Conservation (phyloP, 768 basidiomycete genomes). For the Leccinum rimulosum region DNA sequence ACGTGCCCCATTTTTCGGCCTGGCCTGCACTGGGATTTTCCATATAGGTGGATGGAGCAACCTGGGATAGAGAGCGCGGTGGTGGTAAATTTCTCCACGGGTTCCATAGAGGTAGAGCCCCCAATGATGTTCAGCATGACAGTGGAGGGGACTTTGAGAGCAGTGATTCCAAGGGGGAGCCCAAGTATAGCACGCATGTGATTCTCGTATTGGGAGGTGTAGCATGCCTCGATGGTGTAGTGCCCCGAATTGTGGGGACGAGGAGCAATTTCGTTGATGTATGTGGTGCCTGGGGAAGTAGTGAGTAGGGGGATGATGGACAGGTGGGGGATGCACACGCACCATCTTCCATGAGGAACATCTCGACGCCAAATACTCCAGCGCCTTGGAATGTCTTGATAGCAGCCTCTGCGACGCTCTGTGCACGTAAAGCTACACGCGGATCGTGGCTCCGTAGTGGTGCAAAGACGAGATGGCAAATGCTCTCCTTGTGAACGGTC, state of each 20-base stretch:
- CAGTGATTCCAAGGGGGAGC: constrained; percentile 85
- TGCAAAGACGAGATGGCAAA: constrained; percentile 90
- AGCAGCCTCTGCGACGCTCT: constrained; percentile 74
- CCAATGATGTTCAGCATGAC: constrained; percentile 97
- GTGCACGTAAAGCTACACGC: constrained; percentile 56
- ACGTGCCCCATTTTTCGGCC: constrained; percentile 99
- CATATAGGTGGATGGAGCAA: constrained; percentile 85
- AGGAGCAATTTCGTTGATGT: constrained; percentile 96
- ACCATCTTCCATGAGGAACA: constrained; percentile 94
- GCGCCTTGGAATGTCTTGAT: constrained; percentile 79
- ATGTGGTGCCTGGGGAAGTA: constrained; percentile 55
- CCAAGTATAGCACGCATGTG: constrained; percentile 93
- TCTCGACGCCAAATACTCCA: constrained; percentile 96
- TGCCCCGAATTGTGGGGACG: constrained; percentile 98
- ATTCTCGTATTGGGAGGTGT: constrained; percentile 96
- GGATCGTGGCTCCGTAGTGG: constrained; percentile 69
- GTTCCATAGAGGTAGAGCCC: constrained; percentile 59
- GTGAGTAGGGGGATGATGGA: not conserved
- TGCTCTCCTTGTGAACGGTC: constrained; percentile 90
- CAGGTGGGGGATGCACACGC: not conserved
- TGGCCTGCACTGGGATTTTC: constrained; percentile 85
- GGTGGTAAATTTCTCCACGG: constrained; percentile 54
- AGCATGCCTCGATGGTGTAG: constrained; percentile 97
- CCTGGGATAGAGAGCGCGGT: constrained; percentile 70
- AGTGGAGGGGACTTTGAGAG: constrained; percentile 80